Percentiles rank a stretch among this genome's conserved stretches.
phyloP scores from a whole-genome alignment of 1,284 basidiomycete species.

The Sanghuangporus weigelae region DNA sequence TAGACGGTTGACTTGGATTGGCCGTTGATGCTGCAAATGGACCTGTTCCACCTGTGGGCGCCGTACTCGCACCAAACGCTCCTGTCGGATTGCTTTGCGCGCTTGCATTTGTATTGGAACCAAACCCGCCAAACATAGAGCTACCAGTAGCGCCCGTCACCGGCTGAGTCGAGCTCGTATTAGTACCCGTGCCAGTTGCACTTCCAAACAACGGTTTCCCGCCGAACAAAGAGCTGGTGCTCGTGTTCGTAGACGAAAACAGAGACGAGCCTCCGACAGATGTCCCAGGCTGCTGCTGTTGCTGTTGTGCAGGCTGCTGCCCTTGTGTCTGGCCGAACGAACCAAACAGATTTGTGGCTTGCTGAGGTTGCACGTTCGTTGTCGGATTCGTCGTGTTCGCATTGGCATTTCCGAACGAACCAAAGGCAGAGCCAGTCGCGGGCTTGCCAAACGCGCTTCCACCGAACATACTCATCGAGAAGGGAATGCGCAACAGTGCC shows the following conservation, averaged over 20 bases:
- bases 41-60: conserved; percentile 11
- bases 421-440: conserved; percentile 1
- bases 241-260: conserved; percentile 4
- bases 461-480: conserved; percentile 11
- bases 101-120: neutral
- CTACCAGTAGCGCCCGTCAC: conserved; percentile 18
- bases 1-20: conserved; percentile 23
- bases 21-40: conserved; percentile 15
- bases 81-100: neutral
- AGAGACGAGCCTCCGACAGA: conserved; percentile 2
- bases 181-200: conserved; percentile 2
- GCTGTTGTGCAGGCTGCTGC: neutral
- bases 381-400: neutral
- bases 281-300: conserved; percentile 2
- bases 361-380: neutral
- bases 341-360: conserved; percentile 9
- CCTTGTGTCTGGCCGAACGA: conserved; percentile 11
- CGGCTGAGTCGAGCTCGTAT: conserved; percentile 23
- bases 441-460: conserved; percentile 11
- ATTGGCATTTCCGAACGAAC: conserved; percentile 12
- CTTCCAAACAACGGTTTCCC: conserved; percentile 18
- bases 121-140: conserved; percentile 8
- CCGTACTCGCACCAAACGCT: neutral
- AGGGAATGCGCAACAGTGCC: neutral
- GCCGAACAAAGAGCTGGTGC: conserved; percentile 13